Conservation (phyloP, 2,329 filamentous ascomycete genomes). For the Apiospora hydei region DNA sequence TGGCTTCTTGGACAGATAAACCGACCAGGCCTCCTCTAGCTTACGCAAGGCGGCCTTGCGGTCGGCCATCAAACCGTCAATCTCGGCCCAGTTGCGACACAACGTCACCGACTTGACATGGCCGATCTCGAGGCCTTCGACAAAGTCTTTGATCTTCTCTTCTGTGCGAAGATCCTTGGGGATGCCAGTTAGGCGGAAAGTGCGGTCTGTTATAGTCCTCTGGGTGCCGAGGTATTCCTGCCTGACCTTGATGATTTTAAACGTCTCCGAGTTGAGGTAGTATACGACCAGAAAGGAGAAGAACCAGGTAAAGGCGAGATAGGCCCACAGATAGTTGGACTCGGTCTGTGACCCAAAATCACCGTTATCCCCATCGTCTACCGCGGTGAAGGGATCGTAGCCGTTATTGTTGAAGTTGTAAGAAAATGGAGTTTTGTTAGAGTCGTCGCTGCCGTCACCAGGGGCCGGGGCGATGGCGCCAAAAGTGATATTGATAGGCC, state of each 20-base stretch:
- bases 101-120: slow-evolving; percentile 87
- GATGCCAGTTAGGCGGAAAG: slow-evolving; percentile 89
- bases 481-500: slow-evolving; percentile 73
- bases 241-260: slow-evolving; percentile 82
- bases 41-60: slow-evolving; percentile 71
- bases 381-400: neutral
- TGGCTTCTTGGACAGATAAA: slow-evolving; percentile 68
- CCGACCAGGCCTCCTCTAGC: slow-evolving; percentile 85
- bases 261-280: slow-evolving; percentile 82
- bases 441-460: slow-evolving; percentile 56
- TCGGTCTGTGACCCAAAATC: neutral
- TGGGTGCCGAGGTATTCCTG: slow-evolving; percentile 94
- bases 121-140: slow-evolving; percentile 88
- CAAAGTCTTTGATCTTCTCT: slow-evolving; percentile 81
- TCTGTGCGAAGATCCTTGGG: slow-evolving; percentile 81
- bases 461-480: neutral
- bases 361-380: neutral
- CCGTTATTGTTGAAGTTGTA: neutral
- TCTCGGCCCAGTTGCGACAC: slow-evolving; percentile 83
- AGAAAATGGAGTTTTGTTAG: neutral
- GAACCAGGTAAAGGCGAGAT: slow-evolving; percentile 92
- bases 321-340: slow-evolving; percentile 80
- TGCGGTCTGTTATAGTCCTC: slow-evolving; percentile 94
- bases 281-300: slow-evolving; percentile 86
- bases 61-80: slow-evolving; percentile 77